Evolutionary conservation across 768 basidiomycete genomes (phyloP).

Genomic region (Tylopilus sp.): DNA sequence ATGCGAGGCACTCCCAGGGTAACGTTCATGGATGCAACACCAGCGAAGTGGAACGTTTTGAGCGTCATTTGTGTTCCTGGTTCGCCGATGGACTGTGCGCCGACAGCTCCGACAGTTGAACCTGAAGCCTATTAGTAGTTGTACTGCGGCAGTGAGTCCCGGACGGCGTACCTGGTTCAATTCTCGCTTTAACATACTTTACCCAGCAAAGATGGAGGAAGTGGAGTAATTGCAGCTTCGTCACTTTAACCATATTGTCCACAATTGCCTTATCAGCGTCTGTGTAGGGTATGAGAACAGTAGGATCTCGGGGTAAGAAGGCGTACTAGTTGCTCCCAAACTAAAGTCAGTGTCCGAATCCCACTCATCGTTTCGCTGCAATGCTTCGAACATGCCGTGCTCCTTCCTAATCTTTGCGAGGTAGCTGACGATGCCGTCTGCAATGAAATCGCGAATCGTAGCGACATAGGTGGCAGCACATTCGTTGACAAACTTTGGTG

Average conservation of each 20-base stretch:
- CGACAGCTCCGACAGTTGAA: slow-evolving; percentile 97
- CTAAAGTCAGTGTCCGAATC: slow-evolving; percentile 74
- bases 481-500: slow-evolving; percentile 58
- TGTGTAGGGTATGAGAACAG: slow-evolving; percentile 24
- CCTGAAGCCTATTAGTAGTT: slow-evolving; percentile 40
- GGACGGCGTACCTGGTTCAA: slow-evolving; percentile 74
- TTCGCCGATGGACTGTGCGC: slow-evolving; percentile 98
- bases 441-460: slow-evolving; percentile 69
- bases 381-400: slow-evolving; percentile 81
- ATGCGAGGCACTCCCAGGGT: slow-evolving; percentile 99
- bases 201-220: slow-evolving; percentile 90
- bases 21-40: slow-evolving; percentile 99
- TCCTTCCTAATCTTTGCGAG: slow-evolving; percentile 65
- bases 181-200: slow-evolving; percentile 92
- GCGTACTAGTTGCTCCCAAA: slow-evolving; percentile 68
- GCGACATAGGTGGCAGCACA: slow-evolving; percentile 70
- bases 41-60: slow-evolving; percentile 99
- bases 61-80: slow-evolving; percentile 99
- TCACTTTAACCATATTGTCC: slow-evolving; percentile 90
- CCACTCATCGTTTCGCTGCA: slow-evolving; percentile 72
- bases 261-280: slow-evolving; percentile 70
- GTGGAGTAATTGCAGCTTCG: slow-evolving; percentile 66
- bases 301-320: neutral
- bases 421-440: slow-evolving; percentile 57
- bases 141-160: neutral